Base-by-base conservation (phyloP, 2,329 filamentous ascomycete genomes). In the Penicillium hordei region DNA sequence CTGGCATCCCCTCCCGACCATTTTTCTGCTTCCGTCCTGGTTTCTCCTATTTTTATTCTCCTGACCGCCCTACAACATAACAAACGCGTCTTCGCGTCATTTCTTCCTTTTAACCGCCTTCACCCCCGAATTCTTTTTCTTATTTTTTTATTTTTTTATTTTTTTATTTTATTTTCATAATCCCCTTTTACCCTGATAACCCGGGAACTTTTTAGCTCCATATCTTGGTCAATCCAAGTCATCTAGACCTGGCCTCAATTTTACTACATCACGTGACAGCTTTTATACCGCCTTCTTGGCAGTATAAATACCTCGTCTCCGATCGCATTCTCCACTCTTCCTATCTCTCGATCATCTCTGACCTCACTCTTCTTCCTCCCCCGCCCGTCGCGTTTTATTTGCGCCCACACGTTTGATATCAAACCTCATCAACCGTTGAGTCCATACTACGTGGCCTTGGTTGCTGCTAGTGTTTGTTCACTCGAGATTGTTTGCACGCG, bases 251-350 rank as follows among this genome's bases (percentile, higher is more conserved):
- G 36, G 34, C 39, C 10, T 33, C 50, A 52, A 36, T 31, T 51
- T 15, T 36, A 49, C 52, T 65, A 60, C 65, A 63, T 54, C 75
- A 78, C 75, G 75, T 77, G 75, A 77, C 62, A 34, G 10, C 1
- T 27, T 42, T 42, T 21, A 58, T 64, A 67, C 66, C 64, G 68
- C 65, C 60, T 65, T 75, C 75, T 77, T 78, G 75, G 75, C 75
- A 69, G 68, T 75, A 77, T 78, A 77, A 76, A 77, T 69, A 66
- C 68, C 52, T 64, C 64, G 61, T 63, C 66, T 64, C 66, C 64
- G 68, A 68, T 75, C 73, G 72, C 72, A 74, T 74, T 75, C 71
- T 73, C 71, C 70, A 72, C 71, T 71, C 61, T 65, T 63, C 59
- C 55, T 64, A 62, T 68, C 62, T 64, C 62, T 63, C 62, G 68